Base-by-base conservation (phyloP, 768 basidiomycete genomes). In the Podaxis sp. region DNA sequence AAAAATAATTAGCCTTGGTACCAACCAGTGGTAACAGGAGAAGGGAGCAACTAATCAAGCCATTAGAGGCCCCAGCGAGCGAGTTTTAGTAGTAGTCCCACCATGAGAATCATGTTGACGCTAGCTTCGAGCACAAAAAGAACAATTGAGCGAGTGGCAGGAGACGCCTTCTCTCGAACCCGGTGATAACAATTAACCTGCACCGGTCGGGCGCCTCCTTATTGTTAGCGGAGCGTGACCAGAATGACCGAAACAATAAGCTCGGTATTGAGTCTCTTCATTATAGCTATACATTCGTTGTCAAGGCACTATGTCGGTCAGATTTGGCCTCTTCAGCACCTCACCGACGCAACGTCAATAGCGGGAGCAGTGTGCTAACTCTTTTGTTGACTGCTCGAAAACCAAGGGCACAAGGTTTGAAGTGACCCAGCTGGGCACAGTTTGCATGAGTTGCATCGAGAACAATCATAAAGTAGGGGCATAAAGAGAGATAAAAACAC, bases 1-100 rank as follows among this genome's bases (percentile, higher is more conserved):
- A 15, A 8, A 37, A 41, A 46, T 53, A 26, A 58, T 58, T 28
- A 48, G 51, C 12, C 30, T 28, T 22, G 36, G 22, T 60, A 60
- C 59, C 51, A 60, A 24, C 59, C 59, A 60, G 59, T 46, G 41
- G 59, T 54, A 60, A 40, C 48, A 50, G 38, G 17, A 41, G 59
- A 52, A 12, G 51, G 20, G 48, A 38, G 49, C 33, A 22, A 30
- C 24, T 20, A 36, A 41, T 26, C 4, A 26, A 13, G 6, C 4
- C 22, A 38, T 12, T 13, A 40, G 8, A 10, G 10, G 24, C 24
- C 20, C 37, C 22, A 40, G 12, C 17, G 26, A 52, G 36, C 51
- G 59, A 46, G 59, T 54, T 28, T 60, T 60, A 60, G 59, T 60
- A 60, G 58, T 38, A 38, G 7, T 26, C 5, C 3, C 51, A 40